These are phyloP conservation scores for Boletus subcaerulescens DNA, from an alignment of 768 basidiomycete species.

Conservation along the genomic window DNA sequence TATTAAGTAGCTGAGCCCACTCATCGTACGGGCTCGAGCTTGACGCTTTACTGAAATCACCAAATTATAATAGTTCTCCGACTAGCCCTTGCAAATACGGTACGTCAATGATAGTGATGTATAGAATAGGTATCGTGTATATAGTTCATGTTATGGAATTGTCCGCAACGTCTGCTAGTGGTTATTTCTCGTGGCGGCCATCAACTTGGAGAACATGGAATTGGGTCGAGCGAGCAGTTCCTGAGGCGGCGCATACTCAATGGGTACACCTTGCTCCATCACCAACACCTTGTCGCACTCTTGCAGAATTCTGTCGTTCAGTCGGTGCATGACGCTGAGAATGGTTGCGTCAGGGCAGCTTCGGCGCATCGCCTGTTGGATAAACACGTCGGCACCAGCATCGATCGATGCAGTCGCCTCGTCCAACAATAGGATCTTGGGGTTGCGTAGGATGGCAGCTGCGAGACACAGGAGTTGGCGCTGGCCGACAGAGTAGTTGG, in stretches of 20 bases:
- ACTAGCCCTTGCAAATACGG: neutral
- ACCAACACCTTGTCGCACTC: slow-evolving; percentile 33
- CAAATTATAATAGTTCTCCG: neutral
- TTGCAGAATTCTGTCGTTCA: slow-evolving; percentile 26
- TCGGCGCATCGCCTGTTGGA: slow-evolving; percentile 34
- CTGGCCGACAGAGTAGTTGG: slow-evolving; percentile 86
- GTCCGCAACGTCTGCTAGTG: neutral
- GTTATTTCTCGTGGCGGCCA: slow-evolving; percentile 22
- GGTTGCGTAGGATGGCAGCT: slow-evolving; percentile 30
- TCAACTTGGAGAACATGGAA: slow-evolving; percentile 29
- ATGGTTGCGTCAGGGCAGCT: slow-evolving; percentile 31
- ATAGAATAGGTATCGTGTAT: too few species aligned
- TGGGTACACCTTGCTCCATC: slow-evolving; percentile 38
- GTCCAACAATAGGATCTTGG: slow-evolving; percentile 30
- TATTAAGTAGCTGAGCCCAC: too few species aligned
- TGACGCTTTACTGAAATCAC: neutral
- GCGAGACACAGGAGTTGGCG: slow-evolving; percentile 73
- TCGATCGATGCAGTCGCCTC: slow-evolving; percentile 66
- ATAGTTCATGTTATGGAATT: neutral
- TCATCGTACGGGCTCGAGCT: too few species aligned
- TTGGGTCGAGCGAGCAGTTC: slow-evolving; percentile 21
- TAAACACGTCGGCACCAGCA: slow-evolving; percentile 80
- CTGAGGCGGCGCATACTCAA: slow-evolving; percentile 25
- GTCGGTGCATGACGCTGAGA: slow-evolving; percentile 30
- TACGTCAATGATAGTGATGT: neutral